Evolutionary conservation across 1,139 yeast genomes (phyloP), one percentile per base, ranked within the genome.

Genomic region (Pichia sp.): DNA sequence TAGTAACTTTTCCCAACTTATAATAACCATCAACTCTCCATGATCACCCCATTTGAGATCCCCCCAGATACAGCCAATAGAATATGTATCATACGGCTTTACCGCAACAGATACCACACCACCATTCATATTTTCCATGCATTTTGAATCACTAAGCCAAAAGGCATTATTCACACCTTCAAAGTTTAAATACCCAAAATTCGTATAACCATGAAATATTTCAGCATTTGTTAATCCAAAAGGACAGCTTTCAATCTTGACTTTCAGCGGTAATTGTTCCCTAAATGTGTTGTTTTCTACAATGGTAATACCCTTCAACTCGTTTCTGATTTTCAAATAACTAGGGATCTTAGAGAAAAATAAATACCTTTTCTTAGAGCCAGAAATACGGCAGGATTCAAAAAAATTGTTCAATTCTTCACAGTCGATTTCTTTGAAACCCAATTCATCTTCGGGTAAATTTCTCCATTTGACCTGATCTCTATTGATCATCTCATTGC

Each of bases 121-220:
- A 1, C 88, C 88, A n/a, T 71, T 68, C 74, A 77, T 77, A 49
- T 82, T 81, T 41, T 81, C 87, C 46, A 82, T 57, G 53, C 71
- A 82, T 51, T 75, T 69, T 3, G 71, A 59, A 55, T 82, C 90
- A 27, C 74, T 62, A 5, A 81, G 61, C 48, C 68, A 71, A 8
- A 67, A 58, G 4, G 60, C 55, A 23, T 61, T 45, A 3, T 42
- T 46, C 16, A 42, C 39, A 27, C 63, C 54, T 29, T 58, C 54
- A 42, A 64, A 68, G 47, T 71, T 71, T 4, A 78, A 52, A n/a
- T 65, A 60, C 0, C 85, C 85, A 11, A 60, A 55, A 4, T 76
- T 38, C 9, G 36, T 45, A 53, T 75, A 79, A 37, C 71, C 69
- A 28, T 74, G 61, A 54, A 81, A 81, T 27, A 79, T 56, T 0